Percentiles rank a stretch among this genome's conserved stretches.
phyloP scores from a whole-genome alignment of 2,329 filamentous ascomycete species.

The Xylaria sp. region DNA sequence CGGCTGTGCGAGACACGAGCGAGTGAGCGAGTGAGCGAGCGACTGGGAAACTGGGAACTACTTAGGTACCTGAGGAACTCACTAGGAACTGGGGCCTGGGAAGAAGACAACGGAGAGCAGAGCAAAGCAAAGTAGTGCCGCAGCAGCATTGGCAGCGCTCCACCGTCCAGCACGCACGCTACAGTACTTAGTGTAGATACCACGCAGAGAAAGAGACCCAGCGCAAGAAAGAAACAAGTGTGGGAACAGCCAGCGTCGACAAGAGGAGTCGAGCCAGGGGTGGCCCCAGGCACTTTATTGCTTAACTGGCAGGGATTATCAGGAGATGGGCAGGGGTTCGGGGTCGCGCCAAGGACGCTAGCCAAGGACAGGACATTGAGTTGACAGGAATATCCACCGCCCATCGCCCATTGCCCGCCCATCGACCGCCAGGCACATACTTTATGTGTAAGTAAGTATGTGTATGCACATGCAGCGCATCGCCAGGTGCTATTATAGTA shows the following conservation, averaged over 20 bases:
- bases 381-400: conserved; percentile 13
- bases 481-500: too few species aligned
- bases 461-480: too few species aligned
- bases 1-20: conserved; percentile 7
- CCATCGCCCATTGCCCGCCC: too few species aligned
- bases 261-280: conserved; percentile 19
- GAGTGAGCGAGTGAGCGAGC: conserved; percentile 24
- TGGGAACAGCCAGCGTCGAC: neutral
- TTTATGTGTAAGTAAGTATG: too few species aligned
- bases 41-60: conserved; percentile 11
- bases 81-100: neutral
- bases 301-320: conserved; percentile 22
- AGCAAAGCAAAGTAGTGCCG: too few species aligned
- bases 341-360: conserved; percentile 4
- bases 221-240: conserved; percentile 5
- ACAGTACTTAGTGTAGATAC: too few species aligned
- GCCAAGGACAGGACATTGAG: too few species aligned
- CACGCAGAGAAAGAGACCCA: conserved; percentile 16
- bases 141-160: conserved; percentile 10
- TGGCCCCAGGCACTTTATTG: conserved; percentile 23
- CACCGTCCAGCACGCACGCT: conserved; percentile 22
- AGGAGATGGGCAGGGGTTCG: conserved; percentile 24
- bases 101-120: neutral
- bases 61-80: too few species aligned
- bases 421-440: too few species aligned